Base-by-base conservation (phyloP, 2,329 filamentous ascomycete genomes). In the Alternaria arbusti region DNA sequence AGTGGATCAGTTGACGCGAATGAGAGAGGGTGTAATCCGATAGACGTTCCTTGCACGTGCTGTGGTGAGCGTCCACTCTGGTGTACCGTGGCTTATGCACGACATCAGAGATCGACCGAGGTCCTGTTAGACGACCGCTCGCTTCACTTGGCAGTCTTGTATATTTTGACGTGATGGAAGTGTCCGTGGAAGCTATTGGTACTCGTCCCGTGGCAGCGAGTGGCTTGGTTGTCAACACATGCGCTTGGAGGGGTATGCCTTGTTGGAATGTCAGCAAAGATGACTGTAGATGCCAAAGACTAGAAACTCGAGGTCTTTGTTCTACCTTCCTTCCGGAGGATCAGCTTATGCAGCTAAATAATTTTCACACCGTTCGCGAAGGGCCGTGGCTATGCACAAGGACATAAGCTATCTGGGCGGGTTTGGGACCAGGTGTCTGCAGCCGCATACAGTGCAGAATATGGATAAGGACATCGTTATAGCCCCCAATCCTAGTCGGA, bases 101-200 rank as follows among this genome's bases (percentile, higher is more conserved):
- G 66, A 72, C 70, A 73, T 74, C 68, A 68, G 57, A 63, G 70
- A 69, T 71, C 65, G 57, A 51, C 63, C 61, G 51, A 50, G 45
- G 45, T 57, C 49, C 54, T 68, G 50, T 55, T 58, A 54, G 65
- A 57, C 49, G 61, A 68, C 66, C 61, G 49, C 57, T 51, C 49
- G 56, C 57, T 54, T 69, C 49, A 52, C 58, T 58, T 62, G 46
- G 50, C 46, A 52, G 51, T 50, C 20, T 54, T 51, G 52, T 55
- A 30, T 40, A 17, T 28, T 59, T 45, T 22, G 46, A 43, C 46
- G 17, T 56, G 23, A 54, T 22, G 13, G 22, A 55, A 50, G n/a
- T 25, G 12, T 54, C n/a, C 36, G 26, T 23, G 25, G 26, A 49
- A 52, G 45, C 15, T 30, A 8, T 13, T 54, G 12, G 43, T 43